A percentile compares a stretch with the other conserved stretches of the same genome.
phyloP scores from a whole-genome alignment of 2,329 filamentous ascomycete genomes.

The Claviceps maximensis region DNA sequence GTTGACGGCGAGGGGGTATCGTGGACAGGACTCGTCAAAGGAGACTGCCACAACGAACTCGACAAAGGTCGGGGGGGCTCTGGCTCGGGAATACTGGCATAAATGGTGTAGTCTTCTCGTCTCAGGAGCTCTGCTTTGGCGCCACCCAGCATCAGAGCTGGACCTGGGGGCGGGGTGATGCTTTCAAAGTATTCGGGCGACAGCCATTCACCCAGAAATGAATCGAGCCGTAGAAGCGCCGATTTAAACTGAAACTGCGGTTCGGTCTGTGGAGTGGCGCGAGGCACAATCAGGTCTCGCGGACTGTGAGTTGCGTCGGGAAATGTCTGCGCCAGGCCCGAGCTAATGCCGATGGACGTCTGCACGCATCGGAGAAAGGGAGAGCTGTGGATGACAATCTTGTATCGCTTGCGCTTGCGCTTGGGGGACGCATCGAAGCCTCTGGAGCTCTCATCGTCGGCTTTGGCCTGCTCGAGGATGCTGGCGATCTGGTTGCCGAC shows the following conservation, averaged over 20 bases:
- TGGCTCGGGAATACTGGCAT: conserved; percentile 18
- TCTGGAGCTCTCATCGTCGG: conserved; percentile 24
- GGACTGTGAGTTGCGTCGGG: conserved; percentile 20
- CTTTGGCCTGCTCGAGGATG: conserved; percentile 44
- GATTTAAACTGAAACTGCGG: conserved; percentile 31
- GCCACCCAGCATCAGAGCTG: conserved; percentile 72
- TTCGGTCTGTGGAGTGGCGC: conserved; percentile 14
- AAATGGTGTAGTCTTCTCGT: conserved; percentile 52
- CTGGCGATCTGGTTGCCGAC: conserved; percentile 75
- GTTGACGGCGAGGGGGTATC: conserved; percentile 11
- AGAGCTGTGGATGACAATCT: conserved; percentile 81
- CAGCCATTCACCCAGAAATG: conserved; percentile 92
- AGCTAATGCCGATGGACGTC: conserved; percentile 76
- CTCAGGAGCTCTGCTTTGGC: conserved; percentile 80
- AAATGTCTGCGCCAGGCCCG: conserved; percentile 57
- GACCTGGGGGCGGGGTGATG: conserved; percentile 78
- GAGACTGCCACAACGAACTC: conserved; percentile 22
- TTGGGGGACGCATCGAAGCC: conserved; percentile 9
- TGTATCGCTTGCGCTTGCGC: conserved; percentile 48
- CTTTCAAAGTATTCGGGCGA: conserved; percentile 86
- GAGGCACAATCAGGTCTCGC: conserved; percentile 22
- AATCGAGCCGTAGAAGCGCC: conserved; percentile 65
- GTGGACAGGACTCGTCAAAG: conserved; percentile 13
- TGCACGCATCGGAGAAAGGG: conserved; percentile 89
- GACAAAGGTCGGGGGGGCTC: conserved; percentile 11